phyloP scores from a whole-genome alignment of 441 rosid species.

The Gossypium schwendimanii region DNA sequence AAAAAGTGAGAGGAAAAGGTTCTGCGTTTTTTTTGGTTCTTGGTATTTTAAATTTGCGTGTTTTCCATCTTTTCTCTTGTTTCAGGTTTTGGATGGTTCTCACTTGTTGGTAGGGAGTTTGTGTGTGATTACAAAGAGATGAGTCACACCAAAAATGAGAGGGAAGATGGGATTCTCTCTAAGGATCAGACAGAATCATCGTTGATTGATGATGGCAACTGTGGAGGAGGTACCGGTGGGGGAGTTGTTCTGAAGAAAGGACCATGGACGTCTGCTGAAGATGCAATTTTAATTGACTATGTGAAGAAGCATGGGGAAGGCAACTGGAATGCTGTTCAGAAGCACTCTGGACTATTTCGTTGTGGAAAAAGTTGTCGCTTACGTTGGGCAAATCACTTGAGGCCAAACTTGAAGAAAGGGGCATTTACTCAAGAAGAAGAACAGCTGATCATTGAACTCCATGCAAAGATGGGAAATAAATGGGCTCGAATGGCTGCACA shows the following conservation, averaged over 20 bases:
- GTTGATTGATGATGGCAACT: conserved; percentile 34
- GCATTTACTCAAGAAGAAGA: conserved; percentile 92
- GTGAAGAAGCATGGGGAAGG: conserved; percentile 97
- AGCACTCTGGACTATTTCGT: conserved; percentile 76
- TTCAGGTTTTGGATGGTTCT: conserved; percentile 44
- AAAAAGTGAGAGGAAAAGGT: conserved; percentile 12
- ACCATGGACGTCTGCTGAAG: conserved; percentile 95
- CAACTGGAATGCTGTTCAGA: conserved; percentile 97
- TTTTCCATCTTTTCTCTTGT: conserved; percentile 7
- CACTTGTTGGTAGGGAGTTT: conserved; percentile 30
- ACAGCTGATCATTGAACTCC: conserved; percentile 75
- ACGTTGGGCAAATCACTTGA: conserved; percentile 96
- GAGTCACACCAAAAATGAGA: conserved; percentile 53
- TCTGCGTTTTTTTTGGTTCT: conserved; percentile 8
- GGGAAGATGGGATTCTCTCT: conserved; percentile 48
- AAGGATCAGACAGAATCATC: conserved; percentile 48
- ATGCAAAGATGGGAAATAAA: conserved; percentile 93
- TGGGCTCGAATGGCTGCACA: conserved; percentile 99
- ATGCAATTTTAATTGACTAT: conserved; percentile 64
- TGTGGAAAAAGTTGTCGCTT: conserved; percentile 99
- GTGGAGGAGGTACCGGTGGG: conserved; percentile 32
- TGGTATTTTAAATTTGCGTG: conserved; percentile 19
- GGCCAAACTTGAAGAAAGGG: conserved; percentile 98
- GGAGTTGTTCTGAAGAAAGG: conserved; percentile 73
- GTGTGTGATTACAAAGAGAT: conserved; percentile 44